Evolutionary conservation across 352 stramenopile species (phyloP).

Genomic region (Thraustochytrium striatum): DNA sequence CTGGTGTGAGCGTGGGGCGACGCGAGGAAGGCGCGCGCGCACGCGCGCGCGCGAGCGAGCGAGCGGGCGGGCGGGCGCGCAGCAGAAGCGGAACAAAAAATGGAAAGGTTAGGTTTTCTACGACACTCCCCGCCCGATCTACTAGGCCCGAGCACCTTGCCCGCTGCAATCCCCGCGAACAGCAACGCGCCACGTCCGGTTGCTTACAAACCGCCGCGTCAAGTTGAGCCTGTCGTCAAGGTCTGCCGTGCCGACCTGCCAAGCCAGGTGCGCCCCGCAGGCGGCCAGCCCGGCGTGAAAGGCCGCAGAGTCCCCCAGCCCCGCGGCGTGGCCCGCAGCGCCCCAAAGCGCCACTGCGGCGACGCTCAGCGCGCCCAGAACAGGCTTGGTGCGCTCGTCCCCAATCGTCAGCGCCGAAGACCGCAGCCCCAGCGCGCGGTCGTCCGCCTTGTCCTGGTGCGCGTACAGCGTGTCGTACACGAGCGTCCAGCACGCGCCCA

Average conservation of each 20-base stretch:
- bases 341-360: constrained; percentile 58
- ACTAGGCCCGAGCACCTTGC: constrained; percentile 63
- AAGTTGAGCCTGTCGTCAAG: constrained; percentile 87
- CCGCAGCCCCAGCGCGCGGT: constrained; percentile 88
- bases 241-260: constrained; percentile 93
- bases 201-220: constrained; percentile 85
- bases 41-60: too few relatives aligned
- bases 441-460: constrained; percentile 96
- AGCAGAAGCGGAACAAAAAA: too few relatives aligned
- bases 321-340: constrained; percentile 38
- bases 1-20: too few relatives aligned
- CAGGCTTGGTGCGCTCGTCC: constrained; percentile 79
- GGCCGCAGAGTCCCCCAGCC: constrained; percentile 58
- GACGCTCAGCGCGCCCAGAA: constrained; percentile 77
- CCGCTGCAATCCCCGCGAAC: constrained; percentile 70
- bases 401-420: constrained; percentile 93
- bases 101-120: too few relatives aligned
- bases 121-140: too few relatives aligned
- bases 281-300: constrained; percentile 81
- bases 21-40: too few relatives aligned
- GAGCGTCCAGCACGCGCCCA: constrained; percentile 90
- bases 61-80: too few relatives aligned
- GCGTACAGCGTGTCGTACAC: constrained; percentile 99
- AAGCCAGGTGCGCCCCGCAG: constrained; percentile 85
- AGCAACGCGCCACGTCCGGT: constrained; percentile 69